Percentiles rank a stretch among this genome's conserved stretches.
Evolutionary conservation across 2,329 filamentous ascomycete genomes (phyloP).

Genomic region (Xylaria sp.): DNA sequence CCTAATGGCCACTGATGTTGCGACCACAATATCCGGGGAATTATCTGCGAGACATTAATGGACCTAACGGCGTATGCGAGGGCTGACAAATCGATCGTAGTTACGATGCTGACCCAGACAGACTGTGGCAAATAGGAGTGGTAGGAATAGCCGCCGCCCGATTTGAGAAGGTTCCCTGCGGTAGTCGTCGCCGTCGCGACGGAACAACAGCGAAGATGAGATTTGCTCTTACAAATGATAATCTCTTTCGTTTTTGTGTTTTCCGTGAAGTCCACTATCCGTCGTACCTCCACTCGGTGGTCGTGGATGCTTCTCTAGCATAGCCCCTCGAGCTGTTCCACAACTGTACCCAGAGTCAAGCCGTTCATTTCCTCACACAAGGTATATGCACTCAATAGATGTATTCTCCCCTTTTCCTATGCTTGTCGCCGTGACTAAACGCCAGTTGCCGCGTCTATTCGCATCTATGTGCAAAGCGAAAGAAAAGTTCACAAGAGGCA

Average conservation of each 20-base stretch:
- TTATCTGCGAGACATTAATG: too few relatives aligned
- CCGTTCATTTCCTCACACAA: not conserved
- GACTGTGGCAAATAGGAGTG: not conserved
- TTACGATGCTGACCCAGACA: slow-evolving; percentile 3
- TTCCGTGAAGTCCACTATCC: not conserved
- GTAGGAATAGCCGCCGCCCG: too few relatives aligned
- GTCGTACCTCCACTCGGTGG: not conserved
- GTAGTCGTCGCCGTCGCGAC: not conserved
- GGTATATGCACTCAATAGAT: not conserved
- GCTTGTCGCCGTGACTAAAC: not conserved
- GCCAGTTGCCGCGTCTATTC: not conserved
- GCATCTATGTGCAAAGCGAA: not conserved
- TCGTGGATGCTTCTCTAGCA: not conserved
- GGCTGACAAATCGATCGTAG: not conserved
- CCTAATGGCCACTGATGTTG: too few relatives aligned
- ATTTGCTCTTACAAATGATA: not conserved
- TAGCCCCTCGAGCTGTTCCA: not conserved
- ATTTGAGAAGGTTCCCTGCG: too few relatives aligned
- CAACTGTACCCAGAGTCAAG: not conserved
- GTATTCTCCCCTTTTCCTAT: not conserved
- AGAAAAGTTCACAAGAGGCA: not conserved
- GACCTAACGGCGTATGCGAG: not conserved
- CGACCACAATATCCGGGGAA: too few relatives aligned
- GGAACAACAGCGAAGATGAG: not conserved
- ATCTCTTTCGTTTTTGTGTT: not conserved